phyloP scores from a whole-genome alignment of 1,139 yeast species.

The Hemisphaericaspora subhashii region DNA sequence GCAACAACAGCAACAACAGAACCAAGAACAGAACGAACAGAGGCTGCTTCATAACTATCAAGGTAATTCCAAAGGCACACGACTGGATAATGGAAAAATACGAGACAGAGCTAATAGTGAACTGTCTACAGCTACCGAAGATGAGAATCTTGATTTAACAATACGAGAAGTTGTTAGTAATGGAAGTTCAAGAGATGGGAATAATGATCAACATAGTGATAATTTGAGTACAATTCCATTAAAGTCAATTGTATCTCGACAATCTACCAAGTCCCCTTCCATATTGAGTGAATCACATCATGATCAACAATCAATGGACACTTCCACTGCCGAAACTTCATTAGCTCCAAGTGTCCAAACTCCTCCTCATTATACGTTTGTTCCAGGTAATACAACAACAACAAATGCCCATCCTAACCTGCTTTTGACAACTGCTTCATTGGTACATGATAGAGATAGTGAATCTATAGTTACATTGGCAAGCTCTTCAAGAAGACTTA shows the following conservation, averaged over 20 bases:
- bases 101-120: conserved; percentile 1
- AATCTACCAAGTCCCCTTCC: conserved; percentile 47
- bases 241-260: conserved; percentile 49
- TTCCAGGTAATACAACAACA: conserved; percentile 8
- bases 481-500: conserved; percentile 47
- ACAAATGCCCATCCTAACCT: conserved; percentile 1
- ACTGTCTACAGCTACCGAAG: background rate
- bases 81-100: background rate
- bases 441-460: conserved; percentile 40
- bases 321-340: conserved; percentile 56
- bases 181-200: conserved; percentile 8
- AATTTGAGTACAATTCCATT: conserved; percentile 52
- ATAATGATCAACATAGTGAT: conserved; percentile 19
- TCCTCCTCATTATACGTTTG: conserved; percentile 11
- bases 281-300: conserved; percentile 42
- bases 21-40: no score
- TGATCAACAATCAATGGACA: conserved; percentile 39
- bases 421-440: conserved; percentile 10
- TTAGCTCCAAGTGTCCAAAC: conserved; percentile 39
- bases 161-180: conserved; percentile 4
- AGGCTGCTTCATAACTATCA: no score
- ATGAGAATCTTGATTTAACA: conserved; percentile 2
- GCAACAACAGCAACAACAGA: conserved; percentile 1
- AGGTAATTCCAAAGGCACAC: background rate
- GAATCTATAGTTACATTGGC: conserved; percentile 58